Evolutionary conservation across 2,329 filamentous ascomycete species (phyloP), one percentile per base, ranked within the genome.

Genomic region (Aspergillus brasiliensis): DNA sequence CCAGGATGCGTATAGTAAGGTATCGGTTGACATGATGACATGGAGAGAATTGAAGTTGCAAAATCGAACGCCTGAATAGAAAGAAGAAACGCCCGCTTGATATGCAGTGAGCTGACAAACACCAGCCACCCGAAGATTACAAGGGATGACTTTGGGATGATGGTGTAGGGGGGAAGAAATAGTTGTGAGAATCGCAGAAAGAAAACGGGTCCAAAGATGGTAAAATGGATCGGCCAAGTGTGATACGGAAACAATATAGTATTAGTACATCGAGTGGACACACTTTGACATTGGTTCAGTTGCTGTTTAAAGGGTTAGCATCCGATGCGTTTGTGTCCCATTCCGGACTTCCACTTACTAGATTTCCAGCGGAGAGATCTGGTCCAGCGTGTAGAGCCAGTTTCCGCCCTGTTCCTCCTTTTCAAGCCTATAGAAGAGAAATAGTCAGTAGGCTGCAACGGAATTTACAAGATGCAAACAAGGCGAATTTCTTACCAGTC

Each of bases 331-430:
- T 38, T n/a, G 15, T 25, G 23, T 13, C 23, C 8, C 13, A 34
- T 5, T 11, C 47, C 23, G 19, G 31, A 13, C 51, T 8, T 25
- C 17, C 34, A 73, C 77, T 71, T 74, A 78, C 77, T 99, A 99
- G 71, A 99, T 98, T 79, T 97, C 92, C 78, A 99, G 82, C 58
- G 95, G 95, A 69, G 95, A 96, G 73, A 99, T 89, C 76, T 96
- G 90, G 76, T 99, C 95, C 58, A 98, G 91, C 72, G 94, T 92
- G 78, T 97, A 98, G 63, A 97, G 85, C 95, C 95, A 99, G 73
- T 97, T 96, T 58, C 92, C 91, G 66, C 92, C 93, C 71, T 88
- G 87, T 80, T 98, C 95, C 78, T 98, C 95, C 58, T 89, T 90
- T 68, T 90, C 86, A 56, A 97, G 85, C 92, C 83, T 84, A 53